Base-by-base conservation (phyloP, 2,329 filamentous ascomycete genomes). In the Claviceps arundinis region DNA sequence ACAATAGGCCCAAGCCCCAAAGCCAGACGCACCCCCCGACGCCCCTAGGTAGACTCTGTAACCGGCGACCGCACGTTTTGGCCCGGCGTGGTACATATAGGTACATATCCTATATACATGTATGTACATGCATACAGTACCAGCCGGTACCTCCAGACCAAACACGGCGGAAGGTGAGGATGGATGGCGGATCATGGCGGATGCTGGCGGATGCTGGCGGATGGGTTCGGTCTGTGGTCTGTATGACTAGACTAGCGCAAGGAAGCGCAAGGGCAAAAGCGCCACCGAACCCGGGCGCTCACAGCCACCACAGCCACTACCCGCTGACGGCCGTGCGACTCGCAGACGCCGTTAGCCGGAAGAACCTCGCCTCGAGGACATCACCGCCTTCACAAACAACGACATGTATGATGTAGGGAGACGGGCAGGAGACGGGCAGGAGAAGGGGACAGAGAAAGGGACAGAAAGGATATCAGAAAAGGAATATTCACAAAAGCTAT, bases 201-300 rank as follows among this genome's bases (percentile, higher is more conserved):
- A 30, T 30, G 42, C 6, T 11, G 49, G 26, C 42, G 48, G 48
- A 53, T 52, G 51, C 6, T 11, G 49, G 26, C 42, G 48, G 48
- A 53, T 52, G 51, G 51, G 51, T 44, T 53, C 48, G 48, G 52
- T 48, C 52, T 50, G 48, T 34, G 9, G 30, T 34, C 9, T 34
- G 52, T 50, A 53, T 53, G 52, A 53, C 48, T 50, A 50, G 48
- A 47, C 52, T 53, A 53, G 52, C 52, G 52, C 52, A 53, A 37
- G 48, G 52, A 47, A 53, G 48, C 52, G 52, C 48, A 53, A 53
- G 52, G 52, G 48, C 52, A 48, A 34, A 34, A 48, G 52, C 52
- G 52, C 52, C 48, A 53, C 48, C 48, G 48, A 34, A 51, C 37
- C 52, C 48, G 52, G 48, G 38, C 44, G 44, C 44, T 24, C n/a